phyloP scores from a whole-genome alignment of 1,139 yeast genomes.

The Yamadazyma songkhlaensis region DNA sequence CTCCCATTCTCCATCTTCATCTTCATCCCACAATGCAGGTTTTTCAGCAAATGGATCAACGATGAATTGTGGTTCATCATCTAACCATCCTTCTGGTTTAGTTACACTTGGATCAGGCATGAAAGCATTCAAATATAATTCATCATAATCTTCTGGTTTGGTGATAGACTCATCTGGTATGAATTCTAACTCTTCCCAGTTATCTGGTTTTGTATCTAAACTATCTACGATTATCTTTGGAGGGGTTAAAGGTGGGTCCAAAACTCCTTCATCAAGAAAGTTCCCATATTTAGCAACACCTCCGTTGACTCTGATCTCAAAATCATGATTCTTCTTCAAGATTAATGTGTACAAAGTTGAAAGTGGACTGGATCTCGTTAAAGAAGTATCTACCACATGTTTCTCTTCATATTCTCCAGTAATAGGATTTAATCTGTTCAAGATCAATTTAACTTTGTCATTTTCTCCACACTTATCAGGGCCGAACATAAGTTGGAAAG shows the following conservation, averaged over 20 bases:
- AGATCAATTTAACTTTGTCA: constrained; percentile 75
- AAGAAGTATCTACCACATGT: constrained; percentile 64
- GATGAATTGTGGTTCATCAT: constrained; percentile 53
- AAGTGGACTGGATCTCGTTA: constrained; percentile 57
- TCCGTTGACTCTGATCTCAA: constrained; percentile 82
- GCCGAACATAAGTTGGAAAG: constrained; percentile 89
- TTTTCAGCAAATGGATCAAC: constrained; percentile 61
- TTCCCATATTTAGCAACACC: constrained; percentile 68
- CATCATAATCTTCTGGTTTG: constrained; percentile 86
- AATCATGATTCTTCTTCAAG: constrained; percentile 59
- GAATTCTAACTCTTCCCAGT: constrained; percentile 68
- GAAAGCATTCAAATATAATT: constrained; percentile 48
- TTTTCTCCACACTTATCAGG: constrained; percentile 87
- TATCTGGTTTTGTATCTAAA: constrained; percentile 64
- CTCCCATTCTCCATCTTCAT: constrained; percentile 81
- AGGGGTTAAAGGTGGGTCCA: constrained; percentile 65
- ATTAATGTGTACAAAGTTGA: constrained; percentile 74
- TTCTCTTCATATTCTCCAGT: constrained; percentile 66
- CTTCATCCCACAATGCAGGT: constrained; percentile 85
- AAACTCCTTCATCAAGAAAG: constrained; percentile 45
- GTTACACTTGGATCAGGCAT: constrained; percentile 64
- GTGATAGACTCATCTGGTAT: constrained; percentile 59
- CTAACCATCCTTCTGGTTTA: constrained; percentile 82
- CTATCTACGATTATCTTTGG: constrained; percentile 61
- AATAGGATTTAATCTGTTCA: constrained; percentile 54